phyloP scores from a whole-genome alignment of 441 rosid species.

The Corymbia citriodora region DNA sequence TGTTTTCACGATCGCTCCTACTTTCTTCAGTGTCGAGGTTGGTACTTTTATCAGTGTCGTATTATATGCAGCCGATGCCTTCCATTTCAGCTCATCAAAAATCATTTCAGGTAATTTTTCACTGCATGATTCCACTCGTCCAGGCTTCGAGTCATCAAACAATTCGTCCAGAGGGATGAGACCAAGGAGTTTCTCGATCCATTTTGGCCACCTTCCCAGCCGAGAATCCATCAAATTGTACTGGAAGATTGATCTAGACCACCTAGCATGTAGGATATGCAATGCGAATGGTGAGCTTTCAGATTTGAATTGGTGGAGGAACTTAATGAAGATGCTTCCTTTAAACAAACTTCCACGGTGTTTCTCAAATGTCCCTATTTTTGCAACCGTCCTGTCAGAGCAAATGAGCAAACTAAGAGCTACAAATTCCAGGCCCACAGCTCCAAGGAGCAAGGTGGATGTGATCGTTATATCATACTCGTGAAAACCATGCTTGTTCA shows the following conservation, averaged over 20 bases:
- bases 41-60: too few relatives aligned
- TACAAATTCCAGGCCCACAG: too few relatives aligned
- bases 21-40: not conserved
- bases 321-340: not conserved
- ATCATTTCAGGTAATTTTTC: not conserved
- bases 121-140: not conserved
- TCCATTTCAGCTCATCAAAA: not conserved
- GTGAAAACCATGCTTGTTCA: too few relatives aligned
- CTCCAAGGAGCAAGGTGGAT: too few relatives aligned
- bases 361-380: not conserved
- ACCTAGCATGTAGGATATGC: too few relatives aligned
- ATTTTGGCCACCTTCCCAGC: not conserved
- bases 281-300: rapidly evolving
- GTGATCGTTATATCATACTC: too few relatives aligned
- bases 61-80: not conserved
- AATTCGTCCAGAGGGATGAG: not conserved
- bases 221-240: not conserved
- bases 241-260: not conserved
- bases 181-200: not conserved
- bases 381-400: not conserved
- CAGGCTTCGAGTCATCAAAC: not conserved
- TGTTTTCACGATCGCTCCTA: rapidly evolving
- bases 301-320: not conserved
- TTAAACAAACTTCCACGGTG: not conserved
- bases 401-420: too few relatives aligned